A percentile compares a stretch with the other conserved stretches of the same genome.
Conservation (phyloP, 2,329 filamentous ascomycete genomes). For the Colletotrichum destructivum region DNA sequence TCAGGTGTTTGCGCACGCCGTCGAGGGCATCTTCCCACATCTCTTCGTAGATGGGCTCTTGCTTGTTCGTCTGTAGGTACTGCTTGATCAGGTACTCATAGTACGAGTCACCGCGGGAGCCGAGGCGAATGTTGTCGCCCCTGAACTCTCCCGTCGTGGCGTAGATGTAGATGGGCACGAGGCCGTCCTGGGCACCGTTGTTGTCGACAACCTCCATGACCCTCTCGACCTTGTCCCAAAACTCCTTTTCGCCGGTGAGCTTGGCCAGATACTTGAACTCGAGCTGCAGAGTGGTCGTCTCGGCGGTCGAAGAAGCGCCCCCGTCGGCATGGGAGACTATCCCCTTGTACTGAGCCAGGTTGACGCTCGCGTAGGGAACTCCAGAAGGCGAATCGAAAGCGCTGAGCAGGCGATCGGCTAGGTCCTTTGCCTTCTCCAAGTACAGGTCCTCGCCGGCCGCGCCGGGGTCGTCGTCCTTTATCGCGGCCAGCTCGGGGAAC, state of each 20-base stretch:
- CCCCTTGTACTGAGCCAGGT: conserved; percentile 82
- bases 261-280: conserved; percentile 98
- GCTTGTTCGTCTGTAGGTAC: conserved; percentile 91
- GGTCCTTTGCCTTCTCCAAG: conserved; percentile 93
- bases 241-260: conserved; percentile 90
- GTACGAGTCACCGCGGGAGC: conserved; percentile 96
- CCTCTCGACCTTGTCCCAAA: conserved; percentile 93
- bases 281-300: conserved; percentile 91
- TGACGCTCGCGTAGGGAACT: conserved; percentile 91
- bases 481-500: conserved; percentile 84
- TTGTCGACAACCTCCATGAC: conserved; percentile 93
- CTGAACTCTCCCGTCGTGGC: conserved; percentile 84
- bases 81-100: conserved; percentile 99
- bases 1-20: conserved; percentile 91
- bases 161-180: conserved; percentile 93
- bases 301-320: conserved; percentile 93
- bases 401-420: conserved; percentile 88
- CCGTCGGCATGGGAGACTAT: conserved; percentile 86
- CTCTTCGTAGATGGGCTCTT: conserved; percentile 88
- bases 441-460: conserved; percentile 89
- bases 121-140: conserved; percentile 89
- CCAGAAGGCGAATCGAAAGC: conserved; percentile 92
- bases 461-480: conserved; percentile 79
- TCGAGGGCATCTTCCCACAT: conserved; percentile 92
- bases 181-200: conserved; percentile 83